Evolutionary conservation across 78 protist genomes (phyloP).

Genomic region (Tieghemostelium lacteum): DNA sequence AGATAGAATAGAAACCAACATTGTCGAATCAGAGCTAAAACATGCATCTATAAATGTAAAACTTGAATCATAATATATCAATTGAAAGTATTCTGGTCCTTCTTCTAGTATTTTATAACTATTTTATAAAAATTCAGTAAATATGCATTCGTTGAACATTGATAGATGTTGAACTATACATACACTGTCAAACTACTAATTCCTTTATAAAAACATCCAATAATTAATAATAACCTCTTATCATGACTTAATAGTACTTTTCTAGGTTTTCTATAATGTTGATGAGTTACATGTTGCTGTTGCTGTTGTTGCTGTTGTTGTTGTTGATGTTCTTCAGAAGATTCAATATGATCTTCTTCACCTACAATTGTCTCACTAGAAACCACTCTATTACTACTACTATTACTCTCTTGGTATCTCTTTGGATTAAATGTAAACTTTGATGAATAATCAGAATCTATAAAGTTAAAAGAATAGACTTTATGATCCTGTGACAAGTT

Average conservation of each 20-base stretch:
- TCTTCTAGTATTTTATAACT: slow-evolving; percentile 52
- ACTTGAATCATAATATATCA: slow-evolving; percentile 62
- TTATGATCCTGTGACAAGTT: slow-evolving; percentile 20
- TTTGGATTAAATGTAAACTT: neutral
- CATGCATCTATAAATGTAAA: slow-evolving; percentile 73
- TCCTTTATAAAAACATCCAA: slow-evolving; percentile 60
- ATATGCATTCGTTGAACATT: neutral
- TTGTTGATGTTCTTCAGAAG: neutral
- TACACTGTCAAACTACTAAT: slow-evolving; percentile 64
- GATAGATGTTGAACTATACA: neutral
- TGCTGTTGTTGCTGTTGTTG: neutral
- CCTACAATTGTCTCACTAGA: slow-evolving; percentile 22
- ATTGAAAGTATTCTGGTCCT: slow-evolving; percentile 68
- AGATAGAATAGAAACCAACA: slow-evolving; percentile 26
- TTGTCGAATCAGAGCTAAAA: slow-evolving; percentile 61
- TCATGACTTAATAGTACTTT: slow-evolving; percentile 47
- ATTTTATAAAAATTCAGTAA: neutral
- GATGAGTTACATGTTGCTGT: neutral
- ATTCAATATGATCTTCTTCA: neutral
- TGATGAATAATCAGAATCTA: slow-evolving; percentile 1
- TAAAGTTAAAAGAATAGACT: slow-evolving; percentile 27
- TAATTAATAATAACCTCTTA: slow-evolving; percentile 33
- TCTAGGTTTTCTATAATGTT: slow-evolving; percentile 55
- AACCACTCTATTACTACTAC: neutral
- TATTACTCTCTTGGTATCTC: too few species aligned